A percentile compares a stretch with the other conserved stretches of the same genome.
Conservation (phyloP, 257 asterid species). For the Paraleonurus japonicus region DNA sequence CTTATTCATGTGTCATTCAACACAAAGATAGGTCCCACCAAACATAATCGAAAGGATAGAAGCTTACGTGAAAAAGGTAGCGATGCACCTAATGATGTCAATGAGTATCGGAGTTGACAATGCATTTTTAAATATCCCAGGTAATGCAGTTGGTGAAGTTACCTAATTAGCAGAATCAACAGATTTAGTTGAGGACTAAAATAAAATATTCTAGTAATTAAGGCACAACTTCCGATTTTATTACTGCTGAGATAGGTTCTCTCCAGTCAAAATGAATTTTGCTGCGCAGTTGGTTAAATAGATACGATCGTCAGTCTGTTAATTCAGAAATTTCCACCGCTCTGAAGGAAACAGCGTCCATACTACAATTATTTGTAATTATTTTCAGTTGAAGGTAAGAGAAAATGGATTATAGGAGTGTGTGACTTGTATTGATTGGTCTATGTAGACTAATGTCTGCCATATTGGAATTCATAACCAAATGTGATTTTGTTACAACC, state of each 20-base stretch:
- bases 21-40: slow-evolving; percentile 15
- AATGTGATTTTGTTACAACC: neutral
- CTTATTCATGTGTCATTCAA: slow-evolving; percentile 20
- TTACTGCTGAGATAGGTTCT: neutral
- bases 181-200: neutral
- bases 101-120: slow-evolving; percentile 75
- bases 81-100: slow-evolving; percentile 72
- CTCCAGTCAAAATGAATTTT: neutral
- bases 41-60: slow-evolving; percentile 17
- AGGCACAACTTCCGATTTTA: neutral
- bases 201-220: neutral
- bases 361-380: neutral
- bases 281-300: neutral
- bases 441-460: neutral
- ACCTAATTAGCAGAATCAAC: slow-evolving; percentile 43
- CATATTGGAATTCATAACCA: neutral
- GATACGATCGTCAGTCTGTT: neutral
- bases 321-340: neutral
- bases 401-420: neutral
- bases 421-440: neutral
- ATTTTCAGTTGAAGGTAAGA: neutral
- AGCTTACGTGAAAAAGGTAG: slow-evolving; percentile 72
- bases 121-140: slow-evolving; percentile 81
- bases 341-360: neutral
- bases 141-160: slow-evolving; percentile 68